Evolutionary conservation across 2,329 filamentous ascomycete species (phyloP).

Genomic region (Trichoderma koningii): DNA sequence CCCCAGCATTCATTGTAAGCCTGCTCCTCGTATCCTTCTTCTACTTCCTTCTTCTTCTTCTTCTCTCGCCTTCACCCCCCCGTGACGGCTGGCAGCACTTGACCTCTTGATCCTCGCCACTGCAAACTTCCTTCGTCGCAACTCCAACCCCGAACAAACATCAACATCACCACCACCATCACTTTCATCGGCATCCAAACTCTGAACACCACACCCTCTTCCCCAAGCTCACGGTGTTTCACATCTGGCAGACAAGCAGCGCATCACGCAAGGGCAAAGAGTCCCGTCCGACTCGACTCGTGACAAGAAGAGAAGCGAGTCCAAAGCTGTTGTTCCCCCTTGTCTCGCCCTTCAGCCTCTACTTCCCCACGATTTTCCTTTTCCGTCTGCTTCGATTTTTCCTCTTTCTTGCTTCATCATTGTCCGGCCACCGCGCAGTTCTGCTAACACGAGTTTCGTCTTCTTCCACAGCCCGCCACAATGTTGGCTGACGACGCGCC

Average conservation of each 20-base stretch:
- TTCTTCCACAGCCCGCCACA: constrained; percentile 40
- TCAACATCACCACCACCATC: not conserved
- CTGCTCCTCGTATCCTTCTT: constrained; percentile 29
- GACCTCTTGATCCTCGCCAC: constrained; percentile 18
- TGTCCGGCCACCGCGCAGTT: not conserved
- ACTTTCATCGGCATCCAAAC: not conserved
- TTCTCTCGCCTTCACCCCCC: constrained; percentile 15
- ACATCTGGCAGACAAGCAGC: not conserved
- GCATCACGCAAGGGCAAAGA: not conserved
- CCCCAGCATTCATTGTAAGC: constrained; percentile 34
- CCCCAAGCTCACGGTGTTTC: too few species aligned
- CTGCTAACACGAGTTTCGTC: constrained; percentile 13
- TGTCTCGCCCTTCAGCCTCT: not conserved
- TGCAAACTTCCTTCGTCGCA: not conserved
- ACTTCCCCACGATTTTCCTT: not conserved
- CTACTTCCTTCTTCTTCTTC: constrained; percentile 22
- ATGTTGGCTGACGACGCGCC: constrained; percentile 40
- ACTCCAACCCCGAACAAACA: not conserved
- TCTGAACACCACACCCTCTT: not conserved
- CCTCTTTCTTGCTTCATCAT: not conserved
- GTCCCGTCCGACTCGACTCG: not conserved
- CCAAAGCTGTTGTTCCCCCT: constrained; percentile 2
- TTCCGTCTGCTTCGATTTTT: too few species aligned
- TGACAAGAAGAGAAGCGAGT: too few species aligned
- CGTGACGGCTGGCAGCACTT: constrained; percentile 22